phyloP scores from a whole-genome alignment of 2,329 filamentous ascomycete genomes.

The Cladosporium oxysporum region DNA sequence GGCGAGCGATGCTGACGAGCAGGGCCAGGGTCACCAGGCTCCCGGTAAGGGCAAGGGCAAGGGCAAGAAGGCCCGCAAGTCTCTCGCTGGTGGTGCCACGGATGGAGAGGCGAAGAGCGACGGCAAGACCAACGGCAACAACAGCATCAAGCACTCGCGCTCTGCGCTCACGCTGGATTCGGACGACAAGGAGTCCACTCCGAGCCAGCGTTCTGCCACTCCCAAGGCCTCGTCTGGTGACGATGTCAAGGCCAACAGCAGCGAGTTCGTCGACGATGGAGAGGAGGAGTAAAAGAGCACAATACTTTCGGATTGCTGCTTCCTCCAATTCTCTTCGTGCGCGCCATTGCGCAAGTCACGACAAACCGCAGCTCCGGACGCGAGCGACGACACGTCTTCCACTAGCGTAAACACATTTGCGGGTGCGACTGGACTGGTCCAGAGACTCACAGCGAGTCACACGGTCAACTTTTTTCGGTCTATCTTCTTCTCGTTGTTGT shows the following conservation, averaged over 20 bases:
- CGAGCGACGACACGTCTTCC: neutral
- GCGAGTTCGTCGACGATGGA: neutral
- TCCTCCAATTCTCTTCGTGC: neutral
- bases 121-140: neutral
- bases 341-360: neutral
- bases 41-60: neutral
- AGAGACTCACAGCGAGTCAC: neutral
- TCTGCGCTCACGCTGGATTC: neutral
- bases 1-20: neutral
- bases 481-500: no score
- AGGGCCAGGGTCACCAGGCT: neutral
- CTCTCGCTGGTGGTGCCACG: neutral
- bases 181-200: neutral
- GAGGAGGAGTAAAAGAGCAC: neutral
- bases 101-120: no score
- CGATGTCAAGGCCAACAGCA: neutral
- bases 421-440: neutral
- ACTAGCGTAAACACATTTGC: neutral
- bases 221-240: neutral
- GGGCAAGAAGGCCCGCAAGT: neutral
- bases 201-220: neutral
- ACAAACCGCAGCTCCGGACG: no score
- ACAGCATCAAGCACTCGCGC: neutral
- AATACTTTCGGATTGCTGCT: neutral
- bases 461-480: neutral